Conservation (phyloP, 306 rosid genomes). For the Castanospermum australe region DNA sequence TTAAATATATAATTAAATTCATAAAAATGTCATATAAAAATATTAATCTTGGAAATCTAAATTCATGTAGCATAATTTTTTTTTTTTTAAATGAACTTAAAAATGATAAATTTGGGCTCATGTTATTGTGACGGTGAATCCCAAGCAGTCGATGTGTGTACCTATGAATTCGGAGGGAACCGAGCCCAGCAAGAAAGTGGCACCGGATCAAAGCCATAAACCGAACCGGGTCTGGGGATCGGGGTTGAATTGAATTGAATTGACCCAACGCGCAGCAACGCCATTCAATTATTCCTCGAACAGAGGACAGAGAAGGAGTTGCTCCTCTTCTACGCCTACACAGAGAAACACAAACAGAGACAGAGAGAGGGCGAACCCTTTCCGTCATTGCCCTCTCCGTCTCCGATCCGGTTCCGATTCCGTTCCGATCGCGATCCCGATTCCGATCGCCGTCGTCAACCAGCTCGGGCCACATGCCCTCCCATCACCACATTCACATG, state of each 20-base stretch:
- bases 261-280: too few relatives aligned
- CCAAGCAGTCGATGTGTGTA: too few relatives aligned
- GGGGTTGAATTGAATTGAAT: not conserved
- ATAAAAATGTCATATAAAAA: too few relatives aligned
- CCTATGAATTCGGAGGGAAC: too few relatives aligned
- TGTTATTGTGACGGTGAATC: too few relatives aligned
- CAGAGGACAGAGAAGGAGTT: not conserved
- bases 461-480: not conserved
- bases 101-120: too few relatives aligned
- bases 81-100: too few relatives aligned
- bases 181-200: too few relatives aligned
- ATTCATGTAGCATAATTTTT: too few relatives aligned
- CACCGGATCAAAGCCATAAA: not conserved
- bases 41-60: too few relatives aligned
- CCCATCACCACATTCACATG: constrained; percentile 14
- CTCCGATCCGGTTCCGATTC: constrained; percentile 27
- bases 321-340: not conserved
- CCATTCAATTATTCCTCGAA: too few relatives aligned
- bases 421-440: not conserved
- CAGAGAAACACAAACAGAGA: not conserved
- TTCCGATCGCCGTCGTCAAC: not conserved
- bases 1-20: too few relatives aligned
- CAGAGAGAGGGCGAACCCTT: constrained; percentile 38
- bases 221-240: not conserved
- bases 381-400: constrained; percentile 39